Base-by-base conservation (phyloP, 2,329 filamentous ascomycete species). In the Rutstroemia sydowiana region DNA sequence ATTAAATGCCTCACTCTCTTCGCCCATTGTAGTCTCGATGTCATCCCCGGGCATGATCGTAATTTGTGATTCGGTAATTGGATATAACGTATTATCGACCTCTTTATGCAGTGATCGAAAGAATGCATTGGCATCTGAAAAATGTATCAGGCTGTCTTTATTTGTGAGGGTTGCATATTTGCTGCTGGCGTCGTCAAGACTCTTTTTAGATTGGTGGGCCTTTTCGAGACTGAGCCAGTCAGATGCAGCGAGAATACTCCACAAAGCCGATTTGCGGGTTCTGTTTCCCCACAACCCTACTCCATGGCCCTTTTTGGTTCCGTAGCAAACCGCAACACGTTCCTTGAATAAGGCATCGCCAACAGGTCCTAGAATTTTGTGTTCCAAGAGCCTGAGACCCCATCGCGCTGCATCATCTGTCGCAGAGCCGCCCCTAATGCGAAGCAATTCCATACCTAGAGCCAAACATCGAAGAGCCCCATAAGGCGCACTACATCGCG, bases 381-480 rank as follows among this genome's bases (percentile, higher is more conserved):
- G 79, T 55, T 97, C 91, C 5, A 97, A 78, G 31, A 93, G 78
- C 45, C 85, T 81, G 34, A 82, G 82, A 5, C 84, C 88, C 90
- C 91, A 97, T 65, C 81, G 82, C 16, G 89, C 89, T 7, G 91
- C 90, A 63, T 93, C 88, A 64, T 96, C 93, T 6, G 89, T 79
- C 21, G 86, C 87, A 3, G 84, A 81, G 11, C 88, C 87, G 21
- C 88, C 89, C 6, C 91, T 80, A 10, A 93, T 75, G 34, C 88
- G 84, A 2, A 97, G 74, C 1, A 98, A 79, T 67, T 98, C 95
- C 23, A 93, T 74, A 0, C 84, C 81, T 0, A 97, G 72, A 0
- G 85, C 72, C 8, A 95, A 74, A 56, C 84, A 87, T 10, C 95
- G 85, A 14, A 95, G 71, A 0, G 91, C 87, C 48, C 88, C 86